Evolutionary conservation across 495 filamentous ascomycete species (phyloP), one percentile per base, ranked within the genome.

Genomic region (Neurospora sp.): DNA sequence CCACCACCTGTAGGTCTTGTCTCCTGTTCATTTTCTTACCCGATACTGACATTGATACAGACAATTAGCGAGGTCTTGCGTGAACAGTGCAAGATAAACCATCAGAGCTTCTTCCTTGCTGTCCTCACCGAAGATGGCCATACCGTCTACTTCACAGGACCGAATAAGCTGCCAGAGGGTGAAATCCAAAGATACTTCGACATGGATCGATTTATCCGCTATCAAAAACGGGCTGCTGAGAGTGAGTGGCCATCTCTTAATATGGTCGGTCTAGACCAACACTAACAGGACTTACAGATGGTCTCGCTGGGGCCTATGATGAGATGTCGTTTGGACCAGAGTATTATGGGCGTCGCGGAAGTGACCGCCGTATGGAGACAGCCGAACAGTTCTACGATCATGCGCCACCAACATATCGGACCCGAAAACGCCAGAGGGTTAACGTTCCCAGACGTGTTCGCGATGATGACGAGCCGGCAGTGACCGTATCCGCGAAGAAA

Each of bases 71-170:
- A 77, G 40, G 82, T 81, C 9, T 72, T 85, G 3, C 78, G 79
- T 16, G 82, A 83, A 27, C 76, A 81, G 16, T 84, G 83, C 73
- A 74, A 76, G 40, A 80, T 85, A 61, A 72, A 78, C 12, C 76
- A 75, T 0, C 74, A 79, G n/a, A 77, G 76, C 72, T 85, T 81
- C 68, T 81, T 85, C 41, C 75, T 84, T 14, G 81, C 81, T 40
- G 74, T 78, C 12, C 37, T 79, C 20, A 77, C 77, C 12, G 81
- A 80, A 4, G 73, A 82, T 22, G 83, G 82, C 4, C 73, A 76
- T 5, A 70, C 75, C 8, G 74, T 69, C 9, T 78, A 78, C 37
- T 84, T 84, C 69, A 75, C 80, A 1, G 79, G 79, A 2, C 81
- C 80, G 3, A 53, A 74, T 4, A 69, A 73, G 74, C 37, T 81